A percentile compares a stretch with the other conserved stretches of the same genome.
Evolutionary conservation across 1,284 basidiomycete genomes (phyloP).

Genomic region (Ustilago lituana): DNA sequence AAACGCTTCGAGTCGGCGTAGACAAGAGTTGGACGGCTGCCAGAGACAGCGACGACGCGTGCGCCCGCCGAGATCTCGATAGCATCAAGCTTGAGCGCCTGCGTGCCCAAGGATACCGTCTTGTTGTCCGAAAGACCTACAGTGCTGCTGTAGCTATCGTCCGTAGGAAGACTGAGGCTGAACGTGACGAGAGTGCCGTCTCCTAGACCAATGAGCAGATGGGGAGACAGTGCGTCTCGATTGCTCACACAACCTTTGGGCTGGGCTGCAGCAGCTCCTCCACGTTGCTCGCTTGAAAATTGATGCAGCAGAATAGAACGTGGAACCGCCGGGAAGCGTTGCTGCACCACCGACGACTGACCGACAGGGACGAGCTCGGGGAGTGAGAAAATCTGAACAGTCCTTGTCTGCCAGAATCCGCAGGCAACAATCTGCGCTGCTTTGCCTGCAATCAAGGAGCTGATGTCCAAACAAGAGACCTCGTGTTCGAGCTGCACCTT

Average conservation of each 20-base stretch:
- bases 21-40: conserved; percentile 64
- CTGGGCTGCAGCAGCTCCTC: neutral
- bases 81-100: conserved; percentile 74
- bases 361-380: conserved; percentile 69
- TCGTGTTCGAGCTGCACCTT: conserved; percentile 52
- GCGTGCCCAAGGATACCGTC: conserved; percentile 75
- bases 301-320: conserved; percentile 78
- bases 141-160: conserved; percentile 32
- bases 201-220: conserved; percentile 80
- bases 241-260: conserved; percentile 15
- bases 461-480: conserved; percentile 64
- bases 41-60: conserved; percentile 57
- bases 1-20: conserved; percentile 55
- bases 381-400: conserved; percentile 74
- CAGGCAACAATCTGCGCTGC: conserved; percentile 71
- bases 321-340: conserved; percentile 69
- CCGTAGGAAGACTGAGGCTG: conserved; percentile 61
- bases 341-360: conserved; percentile 23
- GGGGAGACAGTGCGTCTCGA: conserved; percentile 47
- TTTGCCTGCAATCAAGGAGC: conserved; percentile 48
- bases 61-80: conserved; percentile 46
- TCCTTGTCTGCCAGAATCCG: conserved; percentile 80
- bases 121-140: conserved; percentile 71
- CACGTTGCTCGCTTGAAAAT: conserved; percentile 70
- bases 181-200: conserved; percentile 81